Percentiles rank a stretch among this genome's conserved stretches.
Evolutionary conservation across 2,329 filamentous ascomycete genomes (phyloP).

Genomic region (Helotiales sp.): DNA sequence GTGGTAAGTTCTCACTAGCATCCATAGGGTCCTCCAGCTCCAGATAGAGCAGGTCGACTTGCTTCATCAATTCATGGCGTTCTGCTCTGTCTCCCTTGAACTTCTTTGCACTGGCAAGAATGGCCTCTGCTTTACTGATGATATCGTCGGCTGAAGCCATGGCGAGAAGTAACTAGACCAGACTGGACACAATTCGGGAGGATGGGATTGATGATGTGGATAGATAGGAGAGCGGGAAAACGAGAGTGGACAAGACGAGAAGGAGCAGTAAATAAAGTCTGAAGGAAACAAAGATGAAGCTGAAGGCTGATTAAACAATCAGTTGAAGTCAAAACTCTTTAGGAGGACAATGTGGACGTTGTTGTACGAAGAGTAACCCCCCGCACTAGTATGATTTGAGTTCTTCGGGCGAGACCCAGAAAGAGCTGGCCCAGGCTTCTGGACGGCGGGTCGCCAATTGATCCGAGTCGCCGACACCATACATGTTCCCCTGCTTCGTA

Average conservation of each 20-base stretch:
- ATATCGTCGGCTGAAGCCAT: constrained; percentile 12
- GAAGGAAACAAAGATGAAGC: not conserved
- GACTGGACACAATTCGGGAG: not conserved
- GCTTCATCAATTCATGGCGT: constrained; percentile 26
- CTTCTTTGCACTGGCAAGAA: constrained; percentile 20
- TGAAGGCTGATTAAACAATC: not conserved
- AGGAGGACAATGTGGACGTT: not conserved
- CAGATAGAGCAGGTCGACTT: constrained; percentile 26
- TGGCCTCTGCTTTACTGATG: constrained; percentile 12
- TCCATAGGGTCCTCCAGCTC: constrained; percentile 28
- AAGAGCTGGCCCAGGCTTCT: constrained; percentile 1
- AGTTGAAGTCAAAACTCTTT: not conserved
- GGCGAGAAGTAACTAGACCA: not conserved
- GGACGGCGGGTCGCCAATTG: not conserved
- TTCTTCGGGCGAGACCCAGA: not conserved
- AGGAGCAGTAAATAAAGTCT: not conserved
- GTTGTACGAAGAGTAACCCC: not conserved
- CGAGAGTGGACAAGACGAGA: not conserved
- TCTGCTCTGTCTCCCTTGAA: constrained; percentile 22
- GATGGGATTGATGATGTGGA: too few relatives aligned
- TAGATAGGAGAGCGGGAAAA: too few relatives aligned
- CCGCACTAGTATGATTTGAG: not conserved
- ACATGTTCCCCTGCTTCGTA: not conserved
- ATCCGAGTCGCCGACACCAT: not conserved
- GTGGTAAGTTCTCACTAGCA: constrained; percentile 22